Evolutionary conservation across 331 rosid species (phyloP).

Genomic region (Malus hybrid): DNA sequence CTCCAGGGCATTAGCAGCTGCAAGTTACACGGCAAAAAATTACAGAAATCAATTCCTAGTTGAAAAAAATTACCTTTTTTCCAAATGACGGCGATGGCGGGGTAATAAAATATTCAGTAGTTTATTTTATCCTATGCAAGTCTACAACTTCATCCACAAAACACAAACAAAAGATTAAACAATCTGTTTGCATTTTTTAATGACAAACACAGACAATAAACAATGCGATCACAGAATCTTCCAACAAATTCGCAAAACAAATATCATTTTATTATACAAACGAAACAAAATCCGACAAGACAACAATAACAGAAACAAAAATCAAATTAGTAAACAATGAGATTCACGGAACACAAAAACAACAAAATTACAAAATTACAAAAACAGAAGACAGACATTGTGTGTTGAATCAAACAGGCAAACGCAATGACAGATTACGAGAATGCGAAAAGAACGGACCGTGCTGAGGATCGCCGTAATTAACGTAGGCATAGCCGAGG

Average conservation of each 20-base stretch:
- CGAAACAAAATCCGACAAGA: not conserved
- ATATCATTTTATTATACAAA: no score
- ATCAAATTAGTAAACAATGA: no score
- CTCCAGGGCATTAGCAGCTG: constrained; percentile 57
- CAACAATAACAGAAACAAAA: not conserved
- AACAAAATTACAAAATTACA: not conserved
- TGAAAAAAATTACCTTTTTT: no score
- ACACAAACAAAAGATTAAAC: no score
- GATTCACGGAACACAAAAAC: not conserved
- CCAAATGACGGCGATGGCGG: not conserved
- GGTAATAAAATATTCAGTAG: not conserved
- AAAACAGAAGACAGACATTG: not conserved
- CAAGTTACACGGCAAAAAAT: not conserved
- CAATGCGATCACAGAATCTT: constrained; percentile 7
- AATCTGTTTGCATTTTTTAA: no score
- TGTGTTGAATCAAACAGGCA: not conserved
- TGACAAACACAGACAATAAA: not conserved
- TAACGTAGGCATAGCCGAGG: constrained; percentile 83
- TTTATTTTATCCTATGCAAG: not conserved
- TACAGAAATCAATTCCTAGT: not conserved
- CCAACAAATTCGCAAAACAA: not conserved
- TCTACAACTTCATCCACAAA: no score
- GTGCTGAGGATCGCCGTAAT: constrained; percentile 50
- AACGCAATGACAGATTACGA: not conserved
- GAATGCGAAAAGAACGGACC: constrained; percentile 28